Base-by-base conservation (phyloP, 1,139 yeast species). In the Petasospora fabianii region DNA sequence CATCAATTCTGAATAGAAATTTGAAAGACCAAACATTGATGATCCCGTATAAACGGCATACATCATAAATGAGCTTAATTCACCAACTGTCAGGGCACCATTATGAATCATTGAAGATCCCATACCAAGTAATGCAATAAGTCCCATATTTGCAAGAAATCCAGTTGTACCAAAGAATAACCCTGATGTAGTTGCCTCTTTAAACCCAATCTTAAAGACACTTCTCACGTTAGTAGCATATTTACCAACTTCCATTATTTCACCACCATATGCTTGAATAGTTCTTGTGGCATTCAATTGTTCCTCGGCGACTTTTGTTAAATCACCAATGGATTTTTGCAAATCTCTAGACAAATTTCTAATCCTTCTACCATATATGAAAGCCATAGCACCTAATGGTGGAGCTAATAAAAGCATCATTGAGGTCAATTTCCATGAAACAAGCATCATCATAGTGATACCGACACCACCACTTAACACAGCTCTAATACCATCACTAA, bases 221-320 rank as follows among this genome's bases (percentile, higher is more conserved):
- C 73, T 71, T 47, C 92, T 73, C 37, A 90, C 83, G 55, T 84
- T 88, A 22, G 70, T 62, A 45, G 90, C 84, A 55, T 81, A 81
- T 35, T 77, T 66, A 16, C 66, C 65, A 32, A 81, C 67, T 51
- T 81, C 87, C 44, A 71, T 70, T 33, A 73, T 71, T 59, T 90
- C 97, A 31, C 94, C 92, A 11, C 92, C 87, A 62, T 86, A 90
- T 10, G 92, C 76, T 60, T 92, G 97, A 36, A 94, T 87, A 0
- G 96, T 87, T 53, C 76, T 78, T 33, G 90, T 73, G 6, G 95
- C 92, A 54, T 84, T 85, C 47, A 92, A 70, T 49, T 92, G 86
- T 54, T 92, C 97, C 56, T 92, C 98, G n/a, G 96, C 84, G 6
- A 85, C 95, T 56, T 90, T 87, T 0, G 97, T 85, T 58, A 92